Percentiles rank a stretch among this genome's conserved stretches.
These are phyloP conservation scores for Wickerhamomyces strasburgensis DNA, from an alignment of 805 yeast species.

Conservation along the genomic window DNA sequence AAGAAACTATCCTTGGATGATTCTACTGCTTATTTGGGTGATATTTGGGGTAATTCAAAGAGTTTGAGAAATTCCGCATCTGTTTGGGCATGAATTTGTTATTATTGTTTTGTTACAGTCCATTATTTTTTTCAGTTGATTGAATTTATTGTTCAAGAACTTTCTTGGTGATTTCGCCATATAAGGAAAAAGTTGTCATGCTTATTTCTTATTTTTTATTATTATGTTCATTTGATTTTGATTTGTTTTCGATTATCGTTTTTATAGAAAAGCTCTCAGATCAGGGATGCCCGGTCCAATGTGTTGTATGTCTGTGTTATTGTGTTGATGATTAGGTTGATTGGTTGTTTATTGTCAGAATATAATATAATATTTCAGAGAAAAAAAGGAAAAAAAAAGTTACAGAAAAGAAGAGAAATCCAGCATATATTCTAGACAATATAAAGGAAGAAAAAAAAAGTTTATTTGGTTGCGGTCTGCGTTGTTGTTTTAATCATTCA, in stretches of 20 bases:
- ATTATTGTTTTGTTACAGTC: not conserved
- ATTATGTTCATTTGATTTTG: not conserved
- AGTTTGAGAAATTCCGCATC: conserved; percentile 21
- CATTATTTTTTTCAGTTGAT: not conserved
- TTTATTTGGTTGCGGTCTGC: no score
- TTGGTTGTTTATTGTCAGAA: no score
- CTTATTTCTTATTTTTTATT: not conserved
- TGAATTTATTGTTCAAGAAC: no score
- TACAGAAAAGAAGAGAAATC: not conserved
- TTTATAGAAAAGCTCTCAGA: no score
- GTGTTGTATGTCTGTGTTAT: no score
- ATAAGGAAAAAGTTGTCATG: not conserved
- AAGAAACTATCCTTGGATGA: conserved; percentile 19
- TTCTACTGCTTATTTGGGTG: conserved; percentile 20
- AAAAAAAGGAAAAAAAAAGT: no score
- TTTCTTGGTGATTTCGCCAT: not conserved
- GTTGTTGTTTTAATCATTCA: no score
- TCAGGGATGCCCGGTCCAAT: no score
- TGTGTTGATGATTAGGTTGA: no score
- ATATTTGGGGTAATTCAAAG: conserved; percentile 24
- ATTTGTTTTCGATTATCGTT: no score
- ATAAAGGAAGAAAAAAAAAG: not conserved
- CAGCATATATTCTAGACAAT: not conserved
- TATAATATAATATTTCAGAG: no score
- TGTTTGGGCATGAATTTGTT: conserved; percentile 25